Conservation (phyloP, 495 filamentous ascomycete genomes). For the Trichocladium uniseriatum region DNA sequence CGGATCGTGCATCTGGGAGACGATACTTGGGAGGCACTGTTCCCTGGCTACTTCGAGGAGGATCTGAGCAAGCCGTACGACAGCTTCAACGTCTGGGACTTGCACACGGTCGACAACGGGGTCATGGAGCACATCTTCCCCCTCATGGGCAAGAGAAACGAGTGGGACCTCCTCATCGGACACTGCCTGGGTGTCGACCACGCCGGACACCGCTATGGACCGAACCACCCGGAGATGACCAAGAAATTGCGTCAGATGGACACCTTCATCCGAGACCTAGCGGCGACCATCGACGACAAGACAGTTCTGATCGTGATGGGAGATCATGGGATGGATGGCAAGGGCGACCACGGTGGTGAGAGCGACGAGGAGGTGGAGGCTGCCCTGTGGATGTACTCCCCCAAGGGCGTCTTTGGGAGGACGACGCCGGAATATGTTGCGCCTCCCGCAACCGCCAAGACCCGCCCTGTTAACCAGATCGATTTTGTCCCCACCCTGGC, state of each 20-base stretch:
- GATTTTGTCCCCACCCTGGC: slow-evolving; percentile 90
- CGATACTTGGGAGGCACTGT: slow-evolving; percentile 90
- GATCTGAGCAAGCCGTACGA: slow-evolving; percentile 82
- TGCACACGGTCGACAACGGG: slow-evolving; percentile 94
- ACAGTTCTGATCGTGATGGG: slow-evolving; percentile 94
- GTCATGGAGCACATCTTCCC: slow-evolving; percentile 91
- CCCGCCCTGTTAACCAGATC: slow-evolving; percentile 82
- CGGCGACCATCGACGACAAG: slow-evolving; percentile 65
- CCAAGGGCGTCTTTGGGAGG: slow-evolving; percentile 69
- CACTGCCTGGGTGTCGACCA: slow-evolving; percentile 96
- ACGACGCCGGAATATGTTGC: slow-evolving; percentile 48
- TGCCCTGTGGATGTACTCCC: slow-evolving; percentile 97
- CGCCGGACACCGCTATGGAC: slow-evolving; percentile 92
- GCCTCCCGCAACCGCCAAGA: slow-evolving; percentile 67
- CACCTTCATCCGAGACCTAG: slow-evolving; percentile 58
- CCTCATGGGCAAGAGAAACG: slow-evolving; percentile 54
- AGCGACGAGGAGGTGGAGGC: slow-evolving; percentile 91
- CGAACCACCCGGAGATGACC: slow-evolving; percentile 84
- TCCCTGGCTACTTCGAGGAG: slow-evolving; percentile 81
- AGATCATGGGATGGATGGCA: slow-evolving; percentile 95
- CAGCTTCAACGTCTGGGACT: slow-evolving; percentile 96
- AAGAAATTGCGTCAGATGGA: slow-evolving; percentile 92
- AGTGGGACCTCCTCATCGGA: slow-evolving; percentile 89
- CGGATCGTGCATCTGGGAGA: slow-evolving; percentile 88
- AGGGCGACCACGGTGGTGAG: slow-evolving; percentile 95